phyloP scores from a whole-genome alignment of 768 basidiomycete genomes.

The Amanita exitialis region DNA sequence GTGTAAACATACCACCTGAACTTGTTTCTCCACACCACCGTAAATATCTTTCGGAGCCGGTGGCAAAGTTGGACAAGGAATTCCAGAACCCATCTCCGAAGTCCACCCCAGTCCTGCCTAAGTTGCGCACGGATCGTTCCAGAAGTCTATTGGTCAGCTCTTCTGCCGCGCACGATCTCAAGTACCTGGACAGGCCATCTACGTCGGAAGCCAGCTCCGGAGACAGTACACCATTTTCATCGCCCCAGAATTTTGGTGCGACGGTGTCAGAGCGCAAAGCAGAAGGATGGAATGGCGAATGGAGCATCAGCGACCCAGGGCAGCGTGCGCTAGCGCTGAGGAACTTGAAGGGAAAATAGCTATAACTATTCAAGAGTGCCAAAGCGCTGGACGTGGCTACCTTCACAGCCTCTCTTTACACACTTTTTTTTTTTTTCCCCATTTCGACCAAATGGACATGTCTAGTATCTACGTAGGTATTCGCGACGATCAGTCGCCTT shows the following conservation, averaged over 20 bases:
- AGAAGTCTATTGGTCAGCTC: background rate
- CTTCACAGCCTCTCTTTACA: no score
- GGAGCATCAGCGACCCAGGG: slow-evolving; percentile 20
- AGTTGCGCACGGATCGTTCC: background rate
- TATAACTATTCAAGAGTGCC: background rate
- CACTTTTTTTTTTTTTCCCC: no score
- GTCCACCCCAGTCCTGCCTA: background rate
- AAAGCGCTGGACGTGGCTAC: background rate
- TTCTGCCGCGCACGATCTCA: background rate
- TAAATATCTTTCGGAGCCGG: background rate
- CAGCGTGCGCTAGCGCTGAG: slow-evolving; percentile 14
- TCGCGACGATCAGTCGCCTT: no score
- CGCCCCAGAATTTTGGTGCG: background rate
- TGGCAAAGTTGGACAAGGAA: background rate
- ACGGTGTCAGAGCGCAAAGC: slow-evolving; percentile 10
- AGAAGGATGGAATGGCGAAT: slow-evolving; percentile 23
- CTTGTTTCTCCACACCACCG: slow-evolving; percentile 23
- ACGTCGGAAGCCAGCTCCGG: background rate
- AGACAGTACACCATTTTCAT: background rate
- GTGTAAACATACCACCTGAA: slow-evolving; percentile 40
- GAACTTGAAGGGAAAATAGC: slow-evolving; percentile 11
- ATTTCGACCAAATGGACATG: no score
- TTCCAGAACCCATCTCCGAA: background rate
- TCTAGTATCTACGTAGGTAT: no score
- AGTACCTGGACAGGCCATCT: background rate